phyloP scores from a whole-genome alignment of 2,329 filamentous ascomycete genomes.

The Tolypocladium album region DNA sequence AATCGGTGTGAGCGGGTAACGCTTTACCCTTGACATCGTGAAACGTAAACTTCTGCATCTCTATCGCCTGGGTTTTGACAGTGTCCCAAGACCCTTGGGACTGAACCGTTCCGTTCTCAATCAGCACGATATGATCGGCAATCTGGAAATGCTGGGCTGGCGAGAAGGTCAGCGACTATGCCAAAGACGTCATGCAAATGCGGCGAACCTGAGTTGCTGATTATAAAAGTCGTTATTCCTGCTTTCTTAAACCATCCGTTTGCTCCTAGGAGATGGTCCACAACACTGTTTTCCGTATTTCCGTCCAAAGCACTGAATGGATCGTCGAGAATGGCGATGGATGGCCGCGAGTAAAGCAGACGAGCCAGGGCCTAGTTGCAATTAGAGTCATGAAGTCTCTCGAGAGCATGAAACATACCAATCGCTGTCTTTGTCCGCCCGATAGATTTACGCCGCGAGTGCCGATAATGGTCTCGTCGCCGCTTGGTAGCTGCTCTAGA shows the following conservation, averaged over 20 bases:
- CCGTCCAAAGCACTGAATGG: slow-evolving; percentile 9
- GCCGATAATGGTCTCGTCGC: background rate
- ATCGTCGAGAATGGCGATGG: slow-evolving; percentile 8
- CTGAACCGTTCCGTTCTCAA: background rate
- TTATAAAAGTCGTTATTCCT: background rate
- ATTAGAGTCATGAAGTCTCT: background rate
- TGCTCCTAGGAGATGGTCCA: slow-evolving; percentile 4
- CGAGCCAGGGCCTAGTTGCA: background rate
- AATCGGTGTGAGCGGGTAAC: background rate
- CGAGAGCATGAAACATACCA: background rate
- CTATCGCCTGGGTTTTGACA: background rate
- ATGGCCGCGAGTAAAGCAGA: background rate
- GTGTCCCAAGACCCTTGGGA: background rate
- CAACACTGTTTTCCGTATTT: slow-evolving; percentile 5
- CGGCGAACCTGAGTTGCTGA: background rate
- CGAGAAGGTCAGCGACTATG: background rate
- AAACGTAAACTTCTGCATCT: background rate
- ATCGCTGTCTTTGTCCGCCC: background rate
- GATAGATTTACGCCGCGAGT: background rate
- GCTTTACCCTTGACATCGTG: background rate
- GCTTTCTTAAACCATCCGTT: background rate
- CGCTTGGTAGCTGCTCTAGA: background rate
- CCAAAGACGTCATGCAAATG: background rate
- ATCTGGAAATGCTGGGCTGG: background rate
- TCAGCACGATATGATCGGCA: background rate